These are phyloP conservation scores for Solanum chmielewskii DNA, from an alignment of 257 asterid genomes.

Conservation along the genomic window DNA sequence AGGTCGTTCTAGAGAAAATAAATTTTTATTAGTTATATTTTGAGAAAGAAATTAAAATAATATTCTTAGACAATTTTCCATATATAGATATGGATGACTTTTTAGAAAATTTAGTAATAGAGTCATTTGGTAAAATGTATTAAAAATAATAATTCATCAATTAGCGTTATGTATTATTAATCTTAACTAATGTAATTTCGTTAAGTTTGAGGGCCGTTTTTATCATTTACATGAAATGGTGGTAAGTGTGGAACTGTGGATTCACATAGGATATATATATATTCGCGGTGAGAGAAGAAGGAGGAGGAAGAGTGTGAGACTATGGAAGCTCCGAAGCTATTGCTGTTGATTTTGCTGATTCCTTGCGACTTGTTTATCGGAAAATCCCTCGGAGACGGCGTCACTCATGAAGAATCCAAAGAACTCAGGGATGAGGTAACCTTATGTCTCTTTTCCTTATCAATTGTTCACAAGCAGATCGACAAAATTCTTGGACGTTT, in stretches of 20 bases:
- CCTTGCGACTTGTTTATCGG: constrained; percentile 25
- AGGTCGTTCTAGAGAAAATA: neutral
- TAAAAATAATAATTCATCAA: too few relatives aligned
- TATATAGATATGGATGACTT: too few relatives aligned
- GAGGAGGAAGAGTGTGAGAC: neutral
- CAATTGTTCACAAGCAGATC: neutral
- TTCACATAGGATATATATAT: neutral
- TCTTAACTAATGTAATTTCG: neutral
- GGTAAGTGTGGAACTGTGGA: neutral
- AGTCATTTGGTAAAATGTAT: too few relatives aligned
- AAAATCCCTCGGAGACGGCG: constrained; percentile 53
- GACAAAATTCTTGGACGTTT: neutral
- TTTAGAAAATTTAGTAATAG: neutral
- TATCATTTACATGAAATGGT: neutral
- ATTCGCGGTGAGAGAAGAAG: neutral
- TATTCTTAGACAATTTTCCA: neutral
- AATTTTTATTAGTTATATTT: too few relatives aligned
- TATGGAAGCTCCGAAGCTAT: constrained; percentile 47
- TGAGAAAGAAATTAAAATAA: neutral
- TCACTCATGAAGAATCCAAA: constrained; percentile 63
- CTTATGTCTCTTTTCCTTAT: neutral
- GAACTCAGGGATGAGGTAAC: constrained; percentile 85
- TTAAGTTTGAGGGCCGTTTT: neutral
- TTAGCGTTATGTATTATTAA: too few relatives aligned
- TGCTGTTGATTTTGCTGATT: constrained; percentile 27